These are phyloP conservation scores for Pseudogymnoascus sp. DNA, from an alignment of 2,329 filamentous ascomycete species.

Conservation along the genomic window DNA sequence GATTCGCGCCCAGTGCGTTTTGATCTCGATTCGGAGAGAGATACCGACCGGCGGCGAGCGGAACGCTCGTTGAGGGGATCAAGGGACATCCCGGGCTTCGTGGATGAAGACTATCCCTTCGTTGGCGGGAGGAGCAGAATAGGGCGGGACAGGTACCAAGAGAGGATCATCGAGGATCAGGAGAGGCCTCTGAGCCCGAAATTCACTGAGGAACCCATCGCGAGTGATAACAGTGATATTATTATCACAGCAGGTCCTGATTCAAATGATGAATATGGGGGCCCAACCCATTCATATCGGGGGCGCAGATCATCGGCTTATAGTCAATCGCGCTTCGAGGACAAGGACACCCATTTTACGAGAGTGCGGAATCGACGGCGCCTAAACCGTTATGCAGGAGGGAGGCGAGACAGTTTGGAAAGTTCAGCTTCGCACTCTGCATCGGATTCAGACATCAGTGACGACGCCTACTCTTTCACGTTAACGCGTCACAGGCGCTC, in stretches of 20 bases:
- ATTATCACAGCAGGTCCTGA: conserved; percentile 2
- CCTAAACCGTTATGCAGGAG: not conserved
- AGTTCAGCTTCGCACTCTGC: not conserved
- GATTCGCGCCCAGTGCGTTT: conserved; percentile 4
- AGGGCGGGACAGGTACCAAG: not conserved
- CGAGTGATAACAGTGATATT: conserved; percentile 5
- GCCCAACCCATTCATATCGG: not conserved
- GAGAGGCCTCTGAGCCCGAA: not conserved
- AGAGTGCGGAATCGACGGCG: not conserved
- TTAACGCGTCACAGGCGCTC: not conserved
- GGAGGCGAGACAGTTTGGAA: not conserved
- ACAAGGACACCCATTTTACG: not conserved
- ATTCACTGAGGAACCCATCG: not conserved
- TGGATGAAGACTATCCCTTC: not conserved
- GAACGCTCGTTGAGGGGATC: conserved; percentile 1
- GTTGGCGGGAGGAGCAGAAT: not conserved
- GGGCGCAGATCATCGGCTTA: not conserved
- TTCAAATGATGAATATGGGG: conserved; percentile 3
- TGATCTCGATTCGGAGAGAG: conserved; percentile 2
- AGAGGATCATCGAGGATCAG: not conserved
- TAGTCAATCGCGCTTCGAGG: not conserved
- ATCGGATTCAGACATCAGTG: not conserved
- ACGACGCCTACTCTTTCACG: conserved; percentile 4
- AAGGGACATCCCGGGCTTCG: not conserved
- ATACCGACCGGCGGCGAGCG: not conserved